These are phyloP conservation scores for Oxytropis ochrocephala DNA, from an alignment of 306 rosid genomes.

Conservation along the genomic window DNA sequence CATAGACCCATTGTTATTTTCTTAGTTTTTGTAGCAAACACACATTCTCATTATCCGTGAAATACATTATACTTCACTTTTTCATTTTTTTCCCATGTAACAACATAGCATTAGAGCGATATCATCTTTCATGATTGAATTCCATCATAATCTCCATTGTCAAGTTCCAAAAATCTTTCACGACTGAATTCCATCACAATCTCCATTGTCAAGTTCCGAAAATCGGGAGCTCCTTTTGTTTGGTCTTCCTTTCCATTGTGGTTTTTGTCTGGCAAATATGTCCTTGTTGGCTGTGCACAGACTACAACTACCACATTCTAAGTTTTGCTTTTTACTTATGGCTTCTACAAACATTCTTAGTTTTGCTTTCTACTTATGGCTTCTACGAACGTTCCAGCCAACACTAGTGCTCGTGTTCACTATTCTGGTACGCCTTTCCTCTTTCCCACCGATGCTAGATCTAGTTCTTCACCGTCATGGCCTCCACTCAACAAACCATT, in stretches of 20 bases:
- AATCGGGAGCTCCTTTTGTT: neutral
- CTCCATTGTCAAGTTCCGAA: neutral
- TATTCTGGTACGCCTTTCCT: neutral
- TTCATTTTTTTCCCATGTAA: neutral
- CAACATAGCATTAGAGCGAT: neutral
- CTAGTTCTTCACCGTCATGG: slow-evolving; percentile 1
- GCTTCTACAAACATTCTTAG: neutral
- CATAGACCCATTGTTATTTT: no score
- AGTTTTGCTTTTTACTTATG: no score
- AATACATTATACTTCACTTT: neutral
- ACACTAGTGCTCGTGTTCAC: neutral
- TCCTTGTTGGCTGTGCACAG: no score
- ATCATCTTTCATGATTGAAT: neutral
- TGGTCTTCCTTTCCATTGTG: neutral
- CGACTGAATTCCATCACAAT: neutral
- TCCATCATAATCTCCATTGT: neutral
- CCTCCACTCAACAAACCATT: neutral
- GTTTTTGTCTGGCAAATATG: neutral
- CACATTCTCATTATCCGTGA: neutral
- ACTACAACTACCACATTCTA: no score
- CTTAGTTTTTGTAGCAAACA: neutral
- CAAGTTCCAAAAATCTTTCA: neutral
- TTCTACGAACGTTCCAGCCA: neutral
- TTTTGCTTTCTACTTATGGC: neutral
- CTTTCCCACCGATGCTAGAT: neutral